Base-by-base conservation (phyloP, 2,329 filamentous ascomycete genomes). In the Botryotinia narcissicola region DNA sequence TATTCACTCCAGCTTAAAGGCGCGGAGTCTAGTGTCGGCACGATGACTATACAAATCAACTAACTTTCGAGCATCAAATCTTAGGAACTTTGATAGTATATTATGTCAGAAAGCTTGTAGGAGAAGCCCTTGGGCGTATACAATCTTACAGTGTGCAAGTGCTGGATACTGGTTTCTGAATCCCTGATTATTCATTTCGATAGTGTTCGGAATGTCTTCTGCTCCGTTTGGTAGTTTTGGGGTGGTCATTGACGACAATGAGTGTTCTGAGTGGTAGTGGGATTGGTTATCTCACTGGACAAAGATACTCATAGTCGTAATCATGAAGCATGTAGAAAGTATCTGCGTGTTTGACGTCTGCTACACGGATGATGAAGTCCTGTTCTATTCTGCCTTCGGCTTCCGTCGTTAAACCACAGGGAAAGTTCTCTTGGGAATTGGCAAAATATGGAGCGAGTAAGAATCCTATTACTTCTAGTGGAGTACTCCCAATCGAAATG, bases 401-500 rank as follows among this genome's bases (percentile, higher is more conserved):
- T 14, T 14, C 1, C 25, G n/a, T n/a, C 14, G 4, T 14, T 51
- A 6, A 51, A 51, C 1, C 10, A 25, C 12, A 6, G 48, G 12
- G 22, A n/a, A n/a, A 51, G 48, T 14, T 14, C 10, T 14, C 25
- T 51, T 51, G 1, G 4, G 5, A 12, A n/a, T n/a, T 51, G 25
- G 25, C 48, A 51, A n/a, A 25, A 7, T 6, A 37, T 9, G 37
- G 37, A 9, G 35, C 4, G 6, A 37, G 37, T 1, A n/a, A 51
- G 2, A n/a, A n/a, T 51, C 10, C 25, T 6, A n/a, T 5, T 14
- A n/a, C 25, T n/a, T 22, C 44, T 46, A 46, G 20, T 10, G 20
- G 4, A 22, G 8, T 46, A 22, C 4, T 46, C 8, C 20, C 12
- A n/a, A 7, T n/a, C 0, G 0, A 0, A n/a, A 4, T 51, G 0